These are phyloP conservation scores for Pythium rishiriense DNA, from an alignment of 352 stramenopile species.

Conservation along the genomic window DNA sequence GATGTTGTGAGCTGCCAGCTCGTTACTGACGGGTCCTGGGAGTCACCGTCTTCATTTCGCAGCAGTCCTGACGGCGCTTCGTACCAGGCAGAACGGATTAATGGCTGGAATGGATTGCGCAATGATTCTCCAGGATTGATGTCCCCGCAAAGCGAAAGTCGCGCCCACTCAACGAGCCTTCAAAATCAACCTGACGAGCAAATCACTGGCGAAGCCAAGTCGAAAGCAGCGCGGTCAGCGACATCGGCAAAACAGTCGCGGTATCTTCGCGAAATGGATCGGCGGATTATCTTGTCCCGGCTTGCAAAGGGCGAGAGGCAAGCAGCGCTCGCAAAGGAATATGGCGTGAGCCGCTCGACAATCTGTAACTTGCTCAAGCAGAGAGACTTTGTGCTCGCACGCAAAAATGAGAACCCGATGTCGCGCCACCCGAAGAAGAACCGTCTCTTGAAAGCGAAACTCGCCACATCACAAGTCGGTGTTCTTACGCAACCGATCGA, in stretches of 20 bases:
- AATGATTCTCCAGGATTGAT: not conserved
- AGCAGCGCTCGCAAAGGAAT: slow-evolving; percentile 36
- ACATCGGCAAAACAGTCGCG: not conserved
- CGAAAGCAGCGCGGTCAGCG: not conserved
- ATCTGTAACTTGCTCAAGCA: slow-evolving; percentile 66
- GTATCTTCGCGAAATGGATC: slow-evolving; percentile 47
- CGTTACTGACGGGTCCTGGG: not conserved
- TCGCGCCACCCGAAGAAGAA: slow-evolving; percentile 40
- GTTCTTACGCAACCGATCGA: not conserved
- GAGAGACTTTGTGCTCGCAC: slow-evolving; percentile 37
- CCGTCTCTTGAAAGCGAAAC: not conserved
- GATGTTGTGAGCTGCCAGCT: not conserved
- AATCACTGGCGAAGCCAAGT: not conserved
- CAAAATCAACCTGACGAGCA: not conserved
- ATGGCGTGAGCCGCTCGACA: slow-evolving; percentile 48
- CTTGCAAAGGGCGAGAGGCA: slow-evolving; percentile 40
- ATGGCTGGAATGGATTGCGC: not conserved
- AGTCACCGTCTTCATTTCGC: not conserved
- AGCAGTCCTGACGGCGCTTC: not conserved
- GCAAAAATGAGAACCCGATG: slow-evolving; percentile 41
- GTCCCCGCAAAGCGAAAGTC: not conserved
- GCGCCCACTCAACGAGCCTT: not conserved
- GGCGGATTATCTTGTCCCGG: slow-evolving; percentile 39
- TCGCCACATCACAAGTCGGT: not conserved
- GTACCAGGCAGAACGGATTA: not conserved